Base-by-base conservation (phyloP, 371 early-diverging fungal species). In the Dinochytrium kinnereticum region DNA sequence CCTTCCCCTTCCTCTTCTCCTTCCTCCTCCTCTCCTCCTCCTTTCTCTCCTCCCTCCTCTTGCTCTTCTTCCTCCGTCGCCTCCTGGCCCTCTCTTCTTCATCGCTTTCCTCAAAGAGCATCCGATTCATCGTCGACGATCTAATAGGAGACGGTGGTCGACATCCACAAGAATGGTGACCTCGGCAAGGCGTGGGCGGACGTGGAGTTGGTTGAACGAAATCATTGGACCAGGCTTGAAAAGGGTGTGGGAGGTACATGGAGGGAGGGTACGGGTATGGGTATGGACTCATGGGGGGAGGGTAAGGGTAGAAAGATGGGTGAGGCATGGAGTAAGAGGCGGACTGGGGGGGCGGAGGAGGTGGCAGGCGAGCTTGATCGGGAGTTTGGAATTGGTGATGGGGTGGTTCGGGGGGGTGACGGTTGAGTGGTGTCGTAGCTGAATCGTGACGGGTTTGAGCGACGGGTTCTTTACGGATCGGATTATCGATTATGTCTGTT, bases 81-180 rank as follows among this genome's bases (percentile, higher is more conserved):
- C 57, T 55, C 24, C 26, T 7, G 10, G 24, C 10, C 57, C 24
- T 55, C 24, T 19, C 26, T 26, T 55, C 57, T 24, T 7, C 7
- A 15, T 10, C 10, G 57, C 21, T 30, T 15, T 55, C 57, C 24
- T 55, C 57, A 55, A 19, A 55, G 7, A 44, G 44, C 44, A 55
- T 55, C 24, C 57, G 28, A 19, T 7, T 17, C 15, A 37, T 61
- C 34, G 13, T 3, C 36, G 37, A 3, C 34, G 28, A 13, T 61
- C 15, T 7, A 7, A 15, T 33, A 15, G 36, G 13, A 17, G 34
- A 17, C 30, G 44, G 66, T 2, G 66, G 49, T 40, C 44, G 49
- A 40, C 66, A 66, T 40, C 66, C 66, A 44, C 66, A 66, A 2
- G 66, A 2, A 44, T 66, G 66, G 26, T 28, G 10, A 13, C 44